Percentiles rank a stretch among this genome's conserved stretches.
Conservation (phyloP, 129 eudicot species). For the Flaveria robusta region DNA sequence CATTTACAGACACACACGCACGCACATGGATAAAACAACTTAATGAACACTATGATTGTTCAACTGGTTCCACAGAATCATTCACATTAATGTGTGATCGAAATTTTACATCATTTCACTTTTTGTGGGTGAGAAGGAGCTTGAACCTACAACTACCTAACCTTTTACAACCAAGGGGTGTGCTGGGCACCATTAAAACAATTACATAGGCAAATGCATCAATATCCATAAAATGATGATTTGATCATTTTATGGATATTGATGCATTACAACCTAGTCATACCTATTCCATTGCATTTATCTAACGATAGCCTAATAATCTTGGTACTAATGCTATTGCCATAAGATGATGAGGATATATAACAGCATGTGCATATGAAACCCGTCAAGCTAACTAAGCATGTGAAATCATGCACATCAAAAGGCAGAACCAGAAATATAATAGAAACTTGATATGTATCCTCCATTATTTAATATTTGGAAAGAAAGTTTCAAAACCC, state of each 20-base stretch:
- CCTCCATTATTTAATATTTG: neutral
- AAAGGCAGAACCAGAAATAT: neutral
- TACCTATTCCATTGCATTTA: neutral
- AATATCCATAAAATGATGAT: neutral
- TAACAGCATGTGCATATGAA: neutral
- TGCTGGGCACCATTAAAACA: neutral
- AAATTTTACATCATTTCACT: neutral
- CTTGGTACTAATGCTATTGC: neutral
- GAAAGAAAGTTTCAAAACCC: slow-evolving; percentile 3
- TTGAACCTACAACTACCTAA: neutral
- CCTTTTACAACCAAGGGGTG: neutral
- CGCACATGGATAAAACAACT: neutral
- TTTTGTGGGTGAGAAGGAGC: neutral
- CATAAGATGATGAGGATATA: neutral
- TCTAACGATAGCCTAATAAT: neutral
- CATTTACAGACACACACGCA: slow-evolving; percentile 9
- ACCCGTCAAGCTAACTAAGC: neutral
- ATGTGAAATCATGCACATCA: neutral
- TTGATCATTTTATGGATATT: too few species aligned
- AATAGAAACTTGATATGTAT: neutral
- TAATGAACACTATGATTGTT: neutral
- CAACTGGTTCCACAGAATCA: slow-evolving; percentile 11
- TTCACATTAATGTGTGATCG: neutral
- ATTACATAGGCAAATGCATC: neutral
- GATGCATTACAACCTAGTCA: neutral